A percentile compares a stretch with the other conserved stretches of the same genome.
These are phyloP conservation scores for Pleurotus cornucopiae DNA, from an alignment of 768 basidiomycete genomes.

Conservation along the genomic window DNA sequence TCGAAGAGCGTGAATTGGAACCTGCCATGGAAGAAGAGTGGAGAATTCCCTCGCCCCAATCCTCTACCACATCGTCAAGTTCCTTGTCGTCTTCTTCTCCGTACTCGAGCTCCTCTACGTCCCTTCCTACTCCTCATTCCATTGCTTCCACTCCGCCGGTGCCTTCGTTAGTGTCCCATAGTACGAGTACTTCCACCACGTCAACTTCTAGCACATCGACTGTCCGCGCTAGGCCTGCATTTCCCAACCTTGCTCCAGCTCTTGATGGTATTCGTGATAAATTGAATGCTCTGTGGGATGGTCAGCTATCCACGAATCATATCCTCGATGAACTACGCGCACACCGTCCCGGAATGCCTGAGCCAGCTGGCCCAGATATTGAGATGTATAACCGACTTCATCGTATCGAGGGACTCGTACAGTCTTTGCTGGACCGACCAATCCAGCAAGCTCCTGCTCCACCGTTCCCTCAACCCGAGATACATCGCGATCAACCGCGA, in stretches of 20 bases:
- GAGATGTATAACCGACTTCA: slow-evolving; percentile 36
- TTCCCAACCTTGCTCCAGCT: slow-evolving; percentile 46
- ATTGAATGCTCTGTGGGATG: slow-evolving; percentile 54
- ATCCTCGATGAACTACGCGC: slow-evolving; percentile 60
- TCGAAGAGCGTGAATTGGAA: slow-evolving; percentile 2
- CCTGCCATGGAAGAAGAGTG: not conserved
- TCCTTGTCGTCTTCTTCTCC: slow-evolving; percentile 29
- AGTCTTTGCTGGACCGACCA: slow-evolving; percentile 31
- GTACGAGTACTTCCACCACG: slow-evolving; percentile 33
- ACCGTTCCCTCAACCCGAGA: slow-evolving; percentile 16
- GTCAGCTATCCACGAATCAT: slow-evolving; percentile 56
- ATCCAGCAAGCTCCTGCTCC: slow-evolving; percentile 19
- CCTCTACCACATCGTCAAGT: slow-evolving; percentile 10
- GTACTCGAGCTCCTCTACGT: slow-evolving; percentile 15
- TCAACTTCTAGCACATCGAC: slow-evolving; percentile 23
- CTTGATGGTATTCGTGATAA: slow-evolving; percentile 58
- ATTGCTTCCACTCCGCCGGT: slow-evolving; percentile 25
- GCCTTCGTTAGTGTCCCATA: slow-evolving; percentile 23
- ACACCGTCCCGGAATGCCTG: slow-evolving; percentile 29
- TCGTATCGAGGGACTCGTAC: slow-evolving; percentile 45
- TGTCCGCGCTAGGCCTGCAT: slow-evolving; percentile 24
- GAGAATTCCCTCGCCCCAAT: slow-evolving; percentile 9
- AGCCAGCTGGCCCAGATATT: slow-evolving; percentile 23
- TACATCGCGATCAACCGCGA: slow-evolving; percentile 8
- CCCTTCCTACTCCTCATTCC: slow-evolving; percentile 27